phyloP scores from a whole-genome alignment of 805 yeast species.

The Candida nanaspora region DNA sequence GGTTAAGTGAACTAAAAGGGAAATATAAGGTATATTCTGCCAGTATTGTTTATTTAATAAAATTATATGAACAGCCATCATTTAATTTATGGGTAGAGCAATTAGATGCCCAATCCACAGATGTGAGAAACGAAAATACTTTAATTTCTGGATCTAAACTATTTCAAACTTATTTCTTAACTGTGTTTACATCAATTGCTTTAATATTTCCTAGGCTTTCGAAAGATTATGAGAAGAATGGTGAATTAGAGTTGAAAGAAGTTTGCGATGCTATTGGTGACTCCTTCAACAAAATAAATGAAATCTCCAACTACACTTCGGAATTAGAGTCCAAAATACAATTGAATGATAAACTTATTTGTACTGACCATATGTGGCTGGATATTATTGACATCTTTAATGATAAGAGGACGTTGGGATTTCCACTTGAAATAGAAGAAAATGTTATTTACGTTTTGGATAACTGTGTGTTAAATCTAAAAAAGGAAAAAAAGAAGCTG shows the following conservation, averaged over 20 bases:
- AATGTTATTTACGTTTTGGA: conserved; percentile 35
- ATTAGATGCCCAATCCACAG: conserved; percentile 11
- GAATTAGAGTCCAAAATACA: conserved; percentile 24
- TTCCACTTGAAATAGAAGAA: conserved; percentile 18
- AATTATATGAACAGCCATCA: conserved; percentile 17
- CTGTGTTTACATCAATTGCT: conserved; percentile 23
- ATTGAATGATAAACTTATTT: conserved; percentile 22
- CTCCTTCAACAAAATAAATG: conserved; percentile 15
- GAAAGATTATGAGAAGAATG: conserved; percentile 15
- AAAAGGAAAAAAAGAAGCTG: conserved; percentile 11
- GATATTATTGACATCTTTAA: conserved; percentile 26
- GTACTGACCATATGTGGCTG: conserved; percentile 20
- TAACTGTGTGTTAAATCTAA: conserved; percentile 20
- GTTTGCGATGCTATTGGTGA: conserved; percentile 13
- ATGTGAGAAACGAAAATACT: conserved; percentile 14
- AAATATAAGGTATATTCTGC: conserved; percentile 22
- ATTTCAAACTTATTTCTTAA: conserved; percentile 23
- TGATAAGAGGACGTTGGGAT: conserved; percentile 16
- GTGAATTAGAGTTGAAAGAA: conserved; percentile 7
- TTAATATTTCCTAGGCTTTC: conserved; percentile 17
- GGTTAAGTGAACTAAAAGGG: conserved; percentile 20
- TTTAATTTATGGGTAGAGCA: conserved; percentile 18
- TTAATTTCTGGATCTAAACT: conserved; percentile 21
- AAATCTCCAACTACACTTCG: conserved; percentile 22
- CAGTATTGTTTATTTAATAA: conserved; percentile 22